These are phyloP conservation scores for Yarrowia galli DNA, from an alignment of 1,139 yeast species.

Conservation along the genomic window DNA sequence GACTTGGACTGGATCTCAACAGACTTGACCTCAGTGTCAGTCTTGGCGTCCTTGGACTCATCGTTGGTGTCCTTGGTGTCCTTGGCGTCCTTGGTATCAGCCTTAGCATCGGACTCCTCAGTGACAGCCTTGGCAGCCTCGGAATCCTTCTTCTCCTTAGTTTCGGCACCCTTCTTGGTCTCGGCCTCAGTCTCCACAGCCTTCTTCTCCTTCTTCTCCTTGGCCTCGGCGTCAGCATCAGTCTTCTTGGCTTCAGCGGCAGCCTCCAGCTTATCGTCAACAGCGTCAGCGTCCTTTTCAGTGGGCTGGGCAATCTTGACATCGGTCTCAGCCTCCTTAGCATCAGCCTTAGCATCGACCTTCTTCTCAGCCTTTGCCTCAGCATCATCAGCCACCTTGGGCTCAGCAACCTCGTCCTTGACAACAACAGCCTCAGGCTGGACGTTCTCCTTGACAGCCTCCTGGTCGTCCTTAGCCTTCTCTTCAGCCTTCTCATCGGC, in stretches of 20 bases:
- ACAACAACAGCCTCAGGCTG: no score
- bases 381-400: neutral
- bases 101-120: neutral
- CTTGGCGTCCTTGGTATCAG: conserved; percentile 7
- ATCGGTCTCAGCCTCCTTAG: neutral
- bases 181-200: neutral
- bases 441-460: neutral
- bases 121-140: neutral
- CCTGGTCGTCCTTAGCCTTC: neutral
- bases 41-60: neutral
- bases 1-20: conserved; percentile 39
- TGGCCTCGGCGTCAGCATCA: neutral
- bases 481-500: neutral
- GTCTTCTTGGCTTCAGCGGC: neutral
- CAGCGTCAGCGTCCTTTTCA: conserved; percentile 17
- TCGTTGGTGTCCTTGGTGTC: neutral
- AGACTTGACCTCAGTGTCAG: conserved; percentile 15
- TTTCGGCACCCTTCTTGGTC: neutral
- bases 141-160: neutral
- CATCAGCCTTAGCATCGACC: neutral
- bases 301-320: conserved; percentile 5
- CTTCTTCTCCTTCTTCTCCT: conserved; percentile 8
- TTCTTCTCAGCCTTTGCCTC: neutral
- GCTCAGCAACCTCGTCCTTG: neutral
- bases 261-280: conserved; percentile 8